Conservation (phyloP, 192 early-diverging fungal species). For the Jimgerdemannia lactiflua region DNA sequence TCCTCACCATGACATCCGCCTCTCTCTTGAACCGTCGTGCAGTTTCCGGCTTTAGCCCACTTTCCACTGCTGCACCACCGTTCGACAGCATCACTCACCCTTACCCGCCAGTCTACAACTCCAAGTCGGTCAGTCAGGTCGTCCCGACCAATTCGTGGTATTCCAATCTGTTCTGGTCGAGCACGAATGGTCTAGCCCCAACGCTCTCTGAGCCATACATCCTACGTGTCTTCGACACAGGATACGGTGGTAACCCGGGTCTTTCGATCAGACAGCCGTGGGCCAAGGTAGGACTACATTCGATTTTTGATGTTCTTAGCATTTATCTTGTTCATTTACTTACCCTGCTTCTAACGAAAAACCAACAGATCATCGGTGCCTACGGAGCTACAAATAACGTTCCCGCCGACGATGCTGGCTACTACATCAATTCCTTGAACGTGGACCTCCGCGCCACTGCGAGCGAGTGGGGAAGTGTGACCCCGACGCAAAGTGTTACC, state of each 20-base stretch:
- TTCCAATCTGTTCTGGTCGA: conserved; percentile 30
- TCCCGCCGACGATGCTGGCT: conserved; percentile 18
- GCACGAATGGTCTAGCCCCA: conserved; percentile 19
- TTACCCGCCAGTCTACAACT: conserved; percentile 13
- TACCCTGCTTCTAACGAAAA: neutral
- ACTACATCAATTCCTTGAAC: conserved; percentile 19
- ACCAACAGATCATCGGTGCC: conserved; percentile 8
- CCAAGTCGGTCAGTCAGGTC: neutral
- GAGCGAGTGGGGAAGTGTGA: conserved; percentile 17
- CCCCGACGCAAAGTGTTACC: conserved; percentile 9
- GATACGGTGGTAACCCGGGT: conserved; percentile 23
- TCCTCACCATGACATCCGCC: no score
- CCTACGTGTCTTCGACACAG: conserved; percentile 21
- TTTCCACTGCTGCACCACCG: conserved; percentile 13
- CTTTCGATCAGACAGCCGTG: conserved; percentile 22
- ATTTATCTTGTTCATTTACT: neutral
- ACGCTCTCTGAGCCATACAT: conserved; percentile 34
- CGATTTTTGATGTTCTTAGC: neutral
- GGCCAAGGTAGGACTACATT: conserved; percentile 6
- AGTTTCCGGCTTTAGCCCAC: neutral
- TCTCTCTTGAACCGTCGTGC: no score
- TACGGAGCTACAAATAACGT: conserved; percentile 29
- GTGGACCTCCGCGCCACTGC: conserved; percentile 26
- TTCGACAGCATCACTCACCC: conserved; percentile 18
- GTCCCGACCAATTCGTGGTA: conserved; percentile 36